A percentile compares a stretch with the other conserved stretches of the same genome.
Conservation (phyloP, 2,329 filamentous ascomycete genomes). For the Cryphonectria nitschkei region DNA sequence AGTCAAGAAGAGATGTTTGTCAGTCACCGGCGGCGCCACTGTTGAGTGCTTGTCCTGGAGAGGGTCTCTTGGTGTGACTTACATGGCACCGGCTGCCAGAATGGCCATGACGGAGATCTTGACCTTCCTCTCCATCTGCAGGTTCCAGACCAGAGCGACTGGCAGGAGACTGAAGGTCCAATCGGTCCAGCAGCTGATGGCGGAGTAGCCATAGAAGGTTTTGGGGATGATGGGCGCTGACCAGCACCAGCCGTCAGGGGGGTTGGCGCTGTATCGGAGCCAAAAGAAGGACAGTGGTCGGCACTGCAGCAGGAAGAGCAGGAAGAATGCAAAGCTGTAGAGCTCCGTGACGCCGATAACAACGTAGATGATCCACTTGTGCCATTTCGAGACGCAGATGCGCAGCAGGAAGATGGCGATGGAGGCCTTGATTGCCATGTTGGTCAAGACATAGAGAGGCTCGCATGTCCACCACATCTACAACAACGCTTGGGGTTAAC, state of each 20-base stretch:
- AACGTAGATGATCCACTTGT: background rate
- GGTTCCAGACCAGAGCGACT: constrained; percentile 18
- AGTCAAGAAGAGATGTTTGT: background rate
- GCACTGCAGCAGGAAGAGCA: constrained; percentile 5
- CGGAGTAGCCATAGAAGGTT: constrained; percentile 4
- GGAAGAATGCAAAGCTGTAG: constrained; percentile 2
- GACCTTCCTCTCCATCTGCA: constrained; percentile 6
- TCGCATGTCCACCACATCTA: constrained; percentile 10
- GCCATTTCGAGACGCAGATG: background rate
- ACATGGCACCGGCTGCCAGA: constrained; percentile 10
- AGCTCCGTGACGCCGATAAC: constrained; percentile 1
- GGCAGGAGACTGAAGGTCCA: constrained; percentile 17
- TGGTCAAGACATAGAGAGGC: background rate
- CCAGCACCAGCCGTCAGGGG: background rate
- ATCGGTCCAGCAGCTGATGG: constrained; percentile 17
- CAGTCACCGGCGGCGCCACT: background rate
- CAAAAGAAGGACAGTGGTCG: background rate
- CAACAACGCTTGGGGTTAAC: background rate
- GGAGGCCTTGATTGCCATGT: constrained; percentile 7
- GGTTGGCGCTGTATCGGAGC: background rate
- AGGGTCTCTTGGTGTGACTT: background rate
- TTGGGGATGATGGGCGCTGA: background rate
- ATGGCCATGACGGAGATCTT: constrained; percentile 10
- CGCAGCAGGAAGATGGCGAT: constrained; percentile 6
- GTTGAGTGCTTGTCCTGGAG: background rate